Evolutionary conservation across 805 yeast species (phyloP).

Genomic region (Kluyveromyces nonfermentans): DNA sequence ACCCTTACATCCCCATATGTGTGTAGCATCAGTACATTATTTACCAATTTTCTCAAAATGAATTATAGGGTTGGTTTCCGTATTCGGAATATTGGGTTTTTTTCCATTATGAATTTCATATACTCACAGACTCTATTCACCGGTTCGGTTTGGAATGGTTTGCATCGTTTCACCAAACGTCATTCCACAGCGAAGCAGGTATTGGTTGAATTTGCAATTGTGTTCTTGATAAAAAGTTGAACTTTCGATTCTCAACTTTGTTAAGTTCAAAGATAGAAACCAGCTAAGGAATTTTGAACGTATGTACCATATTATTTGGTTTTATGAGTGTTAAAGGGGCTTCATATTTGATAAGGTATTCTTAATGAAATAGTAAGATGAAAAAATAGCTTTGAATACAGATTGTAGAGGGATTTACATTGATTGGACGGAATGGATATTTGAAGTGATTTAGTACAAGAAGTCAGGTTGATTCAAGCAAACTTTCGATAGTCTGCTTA

Average conservation of each 20-base stretch:
- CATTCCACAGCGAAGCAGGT: background rate
- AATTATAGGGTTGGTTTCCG: background rate
- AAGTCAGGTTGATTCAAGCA: too few species aligned
- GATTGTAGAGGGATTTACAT: too few species aligned
- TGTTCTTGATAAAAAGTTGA: background rate
- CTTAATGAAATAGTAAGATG: too few species aligned
- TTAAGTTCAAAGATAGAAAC: background rate
- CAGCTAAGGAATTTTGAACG: constrained; percentile 12
- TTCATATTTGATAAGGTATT: too few species aligned
- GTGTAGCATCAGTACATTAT: too few species aligned
- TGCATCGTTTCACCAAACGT: background rate
- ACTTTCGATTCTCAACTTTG: too few species aligned
- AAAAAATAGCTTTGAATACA: too few species aligned
- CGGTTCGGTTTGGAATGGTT: background rate
- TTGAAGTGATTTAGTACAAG: too few species aligned
- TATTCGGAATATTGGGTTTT: background rate
- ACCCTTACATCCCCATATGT: too few species aligned
- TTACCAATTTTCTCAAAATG: background rate
- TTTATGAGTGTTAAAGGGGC: too few species aligned
- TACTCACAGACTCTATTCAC: background rate
- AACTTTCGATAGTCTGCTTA: too few species aligned
- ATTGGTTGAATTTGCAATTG: background rate
- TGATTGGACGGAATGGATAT: too few species aligned
- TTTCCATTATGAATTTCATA: background rate
- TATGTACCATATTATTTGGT: constrained; percentile 6